These are phyloP conservation scores for Mucor lusitanicus DNA, from an alignment of 371 early-diverging fungal species.

Conservation along the genomic window DNA sequence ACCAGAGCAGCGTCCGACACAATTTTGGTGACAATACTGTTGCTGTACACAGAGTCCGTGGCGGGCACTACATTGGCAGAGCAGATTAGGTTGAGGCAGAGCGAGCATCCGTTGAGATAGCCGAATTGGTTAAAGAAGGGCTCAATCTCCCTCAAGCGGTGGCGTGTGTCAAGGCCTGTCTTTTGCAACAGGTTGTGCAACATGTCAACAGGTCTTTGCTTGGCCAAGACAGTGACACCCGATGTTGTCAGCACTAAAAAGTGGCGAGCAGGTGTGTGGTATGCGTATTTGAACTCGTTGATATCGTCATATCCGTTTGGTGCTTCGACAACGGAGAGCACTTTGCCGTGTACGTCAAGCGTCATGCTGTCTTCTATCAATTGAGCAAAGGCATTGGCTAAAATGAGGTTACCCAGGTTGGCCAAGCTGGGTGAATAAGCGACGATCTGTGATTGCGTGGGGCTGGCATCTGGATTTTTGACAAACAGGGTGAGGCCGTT, in stretches of 20 bases:
- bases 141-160: conserved; percentile 46
- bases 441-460: conserved; percentile 66
- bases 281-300: conserved; percentile 70
- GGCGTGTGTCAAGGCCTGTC: conserved; percentile 6
- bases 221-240: conserved; percentile 64
- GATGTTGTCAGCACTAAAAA: conserved; percentile 80
- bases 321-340: conserved; percentile 75
- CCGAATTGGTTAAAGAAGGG: conserved; percentile 63
- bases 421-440: conserved; percentile 67
- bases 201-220: conserved; percentile 82
- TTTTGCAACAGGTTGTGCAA: conserved; percentile 53
- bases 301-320: conserved; percentile 20
- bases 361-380: conserved; percentile 27
- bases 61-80: neutral
- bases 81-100: conserved; percentile 17
- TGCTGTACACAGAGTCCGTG: neutral
- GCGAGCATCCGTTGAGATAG: conserved; percentile 8
- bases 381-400: neutral
- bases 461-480: conserved; percentile 40
- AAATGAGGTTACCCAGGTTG: conserved; percentile 36
- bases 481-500: conserved; percentile 68
- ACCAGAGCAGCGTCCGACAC: conserved; percentile 21
- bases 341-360: conserved; percentile 69
- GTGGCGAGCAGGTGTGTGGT: conserved; percentile 56
- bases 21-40: conserved; percentile 5